Evolutionary conservation across 75 land plant genomes (phyloP).

Genomic region (Gnetum montanum): DNA sequence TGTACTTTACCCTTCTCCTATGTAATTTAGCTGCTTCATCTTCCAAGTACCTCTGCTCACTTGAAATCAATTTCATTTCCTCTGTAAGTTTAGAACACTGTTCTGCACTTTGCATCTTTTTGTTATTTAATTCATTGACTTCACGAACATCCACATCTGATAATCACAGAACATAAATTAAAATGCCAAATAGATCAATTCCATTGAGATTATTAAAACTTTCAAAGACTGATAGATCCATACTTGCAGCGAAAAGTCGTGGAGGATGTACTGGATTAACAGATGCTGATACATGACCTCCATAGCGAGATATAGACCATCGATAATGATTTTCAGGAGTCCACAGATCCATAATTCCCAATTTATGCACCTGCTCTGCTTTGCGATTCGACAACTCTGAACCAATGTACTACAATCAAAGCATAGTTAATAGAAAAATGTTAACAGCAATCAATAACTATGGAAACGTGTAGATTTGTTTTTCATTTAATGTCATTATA

Average conservation of each 20-base stretch:
- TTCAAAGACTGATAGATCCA: no score
- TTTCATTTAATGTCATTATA: no score
- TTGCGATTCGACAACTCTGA: slow-evolving; percentile 49
- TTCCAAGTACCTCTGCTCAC: slow-evolving; percentile 43
- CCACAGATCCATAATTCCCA: slow-evolving; percentile 80
- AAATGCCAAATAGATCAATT: no score
- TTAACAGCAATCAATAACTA: no score
- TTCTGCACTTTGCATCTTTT: slow-evolving; percentile 41
- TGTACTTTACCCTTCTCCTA: slow-evolving; percentile 44
- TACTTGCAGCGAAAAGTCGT: slow-evolving; percentile 67
- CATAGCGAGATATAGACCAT: slow-evolving; percentile 82
- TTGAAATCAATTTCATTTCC: slow-evolving; percentile 27
- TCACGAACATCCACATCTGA: slow-evolving; percentile 65
- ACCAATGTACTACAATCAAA: slow-evolving; percentile 61
- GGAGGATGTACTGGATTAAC: slow-evolving; percentile 49
- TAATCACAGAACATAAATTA: background rate
- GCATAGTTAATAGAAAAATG: background rate
- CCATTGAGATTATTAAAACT: no score
- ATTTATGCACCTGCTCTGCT: slow-evolving; percentile 47
- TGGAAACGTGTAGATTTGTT: no score
- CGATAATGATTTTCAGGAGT: slow-evolving; percentile 94
- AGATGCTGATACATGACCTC: slow-evolving; percentile 67
- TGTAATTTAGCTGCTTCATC: slow-evolving; percentile 77
- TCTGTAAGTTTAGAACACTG: slow-evolving; percentile 30
- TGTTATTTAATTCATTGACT: slow-evolving; percentile 29